phyloP scores from a whole-genome alignment of 768 basidiomycete species.

The Mycena galericulata region DNA sequence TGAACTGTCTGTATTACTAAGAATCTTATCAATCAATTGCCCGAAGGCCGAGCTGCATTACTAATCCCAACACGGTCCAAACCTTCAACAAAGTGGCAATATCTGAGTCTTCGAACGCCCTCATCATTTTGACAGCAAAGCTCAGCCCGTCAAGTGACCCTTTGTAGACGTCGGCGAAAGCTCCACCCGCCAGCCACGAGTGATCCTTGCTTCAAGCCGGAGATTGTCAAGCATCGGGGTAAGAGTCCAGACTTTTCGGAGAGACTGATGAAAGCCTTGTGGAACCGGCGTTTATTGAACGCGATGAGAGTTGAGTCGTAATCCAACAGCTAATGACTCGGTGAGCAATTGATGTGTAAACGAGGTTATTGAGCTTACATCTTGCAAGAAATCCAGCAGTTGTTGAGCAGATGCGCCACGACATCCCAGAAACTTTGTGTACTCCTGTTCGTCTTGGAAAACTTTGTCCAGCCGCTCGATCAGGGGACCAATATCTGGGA shows the following conservation, averaged over 20 bases:
- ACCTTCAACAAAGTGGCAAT: constrained; percentile 21
- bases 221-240: constrained; percentile 25
- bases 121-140: constrained; percentile 31
- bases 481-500: not conserved
- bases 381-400: constrained; percentile 27
- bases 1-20: too few species aligned
- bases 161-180: constrained; percentile 29
- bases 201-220: constrained; percentile 9
- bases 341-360: not conserved
- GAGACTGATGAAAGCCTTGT: constrained; percentile 23
- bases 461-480: constrained; percentile 11
- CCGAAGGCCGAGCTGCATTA: too few species aligned
- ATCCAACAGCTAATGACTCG: constrained; percentile 20
- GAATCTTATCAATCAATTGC: too few species aligned
- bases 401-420: constrained; percentile 6
- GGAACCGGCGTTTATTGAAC: not conserved
- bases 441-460: constrained; percentile 6
- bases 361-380: not conserved
- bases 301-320: not conserved
- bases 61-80: too few species aligned
- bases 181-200: constrained; percentile 22
- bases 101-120: constrained; percentile 20
- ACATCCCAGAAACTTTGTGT: constrained; percentile 9
- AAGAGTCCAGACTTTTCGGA: constrained; percentile 16
- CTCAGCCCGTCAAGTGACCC: constrained; percentile 17